Base-by-base conservation (phyloP, 2,329 filamentous ascomycete genomes). In the Pseudogymnoascus sp. region DNA sequence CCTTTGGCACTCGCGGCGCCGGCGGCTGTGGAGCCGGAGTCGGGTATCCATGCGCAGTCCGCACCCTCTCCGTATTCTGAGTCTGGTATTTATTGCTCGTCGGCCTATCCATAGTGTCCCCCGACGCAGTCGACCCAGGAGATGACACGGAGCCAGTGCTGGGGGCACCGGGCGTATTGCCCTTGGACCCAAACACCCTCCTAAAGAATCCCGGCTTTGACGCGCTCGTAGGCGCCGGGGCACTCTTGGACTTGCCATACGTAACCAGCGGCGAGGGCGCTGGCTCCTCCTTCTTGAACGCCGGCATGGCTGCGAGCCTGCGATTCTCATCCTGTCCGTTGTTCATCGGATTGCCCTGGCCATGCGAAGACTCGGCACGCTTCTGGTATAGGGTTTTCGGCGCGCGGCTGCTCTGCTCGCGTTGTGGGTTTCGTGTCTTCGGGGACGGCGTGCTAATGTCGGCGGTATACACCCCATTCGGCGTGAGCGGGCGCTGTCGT, bases 191-290 rank as follows among this genome's bases (percentile, higher is more conserved):
- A 78, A 97, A 97, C 40, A 97, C 90, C 67, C 93, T 86, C 70
- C 91, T 86, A 79, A 97, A 97, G 79, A 99, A 97, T 19, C 95
- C 93, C 7, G 85, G 90, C 64, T 86, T 86, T 71, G 91, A 87
- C 72, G 89, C 90, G 61, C 80, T 75, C 76, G 69, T 78, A 66
- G 75, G 75, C 67, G 72, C 77, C 65, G 73, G 63, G 44, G 74
- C 71, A 24, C 77, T 73, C 24, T 74, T 71, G 14, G 76, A 69
- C 64, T 83, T 84, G 42, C 80, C 77, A 65, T 79, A 78, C 50
- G 77, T 79, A 62, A 83, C 79, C 16, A 78, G 77, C 44, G 82
- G 81, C 67, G 81, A 81, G 59, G 82, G 79, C 14, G 81, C 80
- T 59, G 79, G 76, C 65, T 80, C 76, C 65, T 82, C 80, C 69